Conservation (phyloP, 345 rosid genomes). For the Viola odorata region DNA sequence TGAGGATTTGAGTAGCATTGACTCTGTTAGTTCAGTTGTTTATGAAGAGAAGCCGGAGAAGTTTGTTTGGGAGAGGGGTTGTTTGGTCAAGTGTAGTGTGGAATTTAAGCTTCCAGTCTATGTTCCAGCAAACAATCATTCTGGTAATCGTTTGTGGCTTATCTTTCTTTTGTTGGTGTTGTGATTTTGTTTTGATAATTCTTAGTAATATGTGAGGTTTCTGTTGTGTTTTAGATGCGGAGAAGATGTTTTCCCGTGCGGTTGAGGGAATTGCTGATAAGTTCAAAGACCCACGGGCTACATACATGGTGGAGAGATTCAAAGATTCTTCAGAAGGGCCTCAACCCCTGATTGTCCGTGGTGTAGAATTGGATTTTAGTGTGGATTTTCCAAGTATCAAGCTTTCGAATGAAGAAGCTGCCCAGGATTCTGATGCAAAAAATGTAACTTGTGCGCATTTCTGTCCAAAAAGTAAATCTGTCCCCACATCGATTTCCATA, state of each 20-base stretch:
- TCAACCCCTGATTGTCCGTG: constrained; percentile 48
- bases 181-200: background rate
- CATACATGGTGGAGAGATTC: constrained; percentile 47
- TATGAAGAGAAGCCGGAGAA: constrained; percentile 58
- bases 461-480: constrained; percentile 43
- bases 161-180: background rate
- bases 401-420: constrained; percentile 33
- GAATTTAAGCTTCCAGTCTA: constrained; percentile 62
- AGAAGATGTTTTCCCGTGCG: constrained; percentile 41
- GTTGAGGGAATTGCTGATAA: constrained; percentile 42
- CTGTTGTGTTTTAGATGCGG: constrained; percentile 39
- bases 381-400: constrained; percentile 37
- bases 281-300: constrained; percentile 55
- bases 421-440: constrained; percentile 31
- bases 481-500: constrained; percentile 33
- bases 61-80: constrained; percentile 75
- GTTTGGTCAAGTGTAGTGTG: constrained; percentile 73
- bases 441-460: constrained; percentile 51
- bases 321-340: constrained; percentile 32
- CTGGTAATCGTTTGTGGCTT: constrained; percentile 37
- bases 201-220: background rate
- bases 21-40: constrained; percentile 45
- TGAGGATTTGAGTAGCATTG: constrained; percentile 32
- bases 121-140: constrained; percentile 39
- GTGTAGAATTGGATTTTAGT: constrained; percentile 49